A percentile compares a stretch with the other conserved stretches of the same genome.
Evolutionary conservation across 768 basidiomycete species (phyloP).

Genomic region (Peribolospora kevripleyi): DNA sequence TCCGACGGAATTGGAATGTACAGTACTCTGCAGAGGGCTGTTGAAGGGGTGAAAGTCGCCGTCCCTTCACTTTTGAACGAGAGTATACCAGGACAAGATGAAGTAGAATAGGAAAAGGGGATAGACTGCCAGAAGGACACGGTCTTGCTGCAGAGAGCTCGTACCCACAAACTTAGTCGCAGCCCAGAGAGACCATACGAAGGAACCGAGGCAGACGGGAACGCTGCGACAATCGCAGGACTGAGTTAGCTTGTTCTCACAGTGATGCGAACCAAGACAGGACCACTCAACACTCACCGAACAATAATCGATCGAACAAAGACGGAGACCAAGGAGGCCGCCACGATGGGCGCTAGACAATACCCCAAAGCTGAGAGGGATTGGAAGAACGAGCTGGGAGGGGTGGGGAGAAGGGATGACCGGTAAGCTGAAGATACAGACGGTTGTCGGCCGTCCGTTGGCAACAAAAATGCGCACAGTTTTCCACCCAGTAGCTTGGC

Average conservation of each 20-base stretch:
- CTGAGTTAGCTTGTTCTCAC: too few species aligned
- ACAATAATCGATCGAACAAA: conserved; percentile 34
- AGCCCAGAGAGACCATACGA: conserved; percentile 98
- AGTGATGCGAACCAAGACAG: too few species aligned
- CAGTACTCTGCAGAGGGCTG: too few species aligned
- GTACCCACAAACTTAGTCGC: neutral
- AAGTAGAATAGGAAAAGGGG: conserved; percentile 29
- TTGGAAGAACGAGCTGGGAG: conserved; percentile 68
- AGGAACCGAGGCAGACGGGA: conserved; percentile 60
- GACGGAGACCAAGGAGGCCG: conserved; percentile 65
- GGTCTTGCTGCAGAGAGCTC: conserved; percentile 32
- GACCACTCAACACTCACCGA: too few species aligned
- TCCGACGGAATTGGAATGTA: too few species aligned
- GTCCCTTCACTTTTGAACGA: too few species aligned
- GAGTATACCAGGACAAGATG: conserved; percentile 11
- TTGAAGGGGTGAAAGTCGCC: too few species aligned
- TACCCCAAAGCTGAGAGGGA: conserved; percentile 85
- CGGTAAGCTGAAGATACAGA: neutral
- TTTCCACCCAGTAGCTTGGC: conserved; percentile 40
- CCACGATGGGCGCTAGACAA: conserved; percentile 74
- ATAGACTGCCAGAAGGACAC: conserved; percentile 80
- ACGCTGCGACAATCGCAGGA: conserved; percentile 40
- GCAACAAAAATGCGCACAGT: conserved; percentile 15
- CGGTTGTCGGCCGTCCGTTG: neutral
- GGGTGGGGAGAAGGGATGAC: neutral